phyloP scores from a whole-genome alignment of 2,329 filamentous ascomycete genomes.

The Xylariomycetidae sp. region DNA sequence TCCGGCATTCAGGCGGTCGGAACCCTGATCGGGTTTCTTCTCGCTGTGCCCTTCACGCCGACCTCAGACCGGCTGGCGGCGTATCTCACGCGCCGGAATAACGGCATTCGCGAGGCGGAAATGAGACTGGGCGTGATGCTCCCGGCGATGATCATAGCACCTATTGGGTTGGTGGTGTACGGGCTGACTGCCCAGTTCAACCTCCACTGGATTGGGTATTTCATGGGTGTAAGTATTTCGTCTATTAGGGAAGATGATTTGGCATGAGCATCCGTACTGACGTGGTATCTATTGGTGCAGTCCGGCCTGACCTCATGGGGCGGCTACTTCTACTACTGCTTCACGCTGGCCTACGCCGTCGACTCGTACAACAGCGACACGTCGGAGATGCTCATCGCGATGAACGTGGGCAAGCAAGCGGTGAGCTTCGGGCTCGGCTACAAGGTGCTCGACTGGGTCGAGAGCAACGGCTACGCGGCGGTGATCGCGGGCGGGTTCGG shows the following conservation, averaged over 20 bases:
- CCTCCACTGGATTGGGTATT: conserved; percentile 41
- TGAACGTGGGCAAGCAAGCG: conserved; percentile 52
- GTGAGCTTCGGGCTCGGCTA: conserved; percentile 48
- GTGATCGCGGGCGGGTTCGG: conserved; percentile 47
- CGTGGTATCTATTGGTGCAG: too few relatives aligned
- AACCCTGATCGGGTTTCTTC: conserved; percentile 30
- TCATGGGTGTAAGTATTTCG: too few relatives aligned
- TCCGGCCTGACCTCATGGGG: conserved; percentile 42
- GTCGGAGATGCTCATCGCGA: conserved; percentile 57
- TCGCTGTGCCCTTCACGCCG: conserved; percentile 30
- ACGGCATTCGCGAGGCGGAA: conserved; percentile 37
- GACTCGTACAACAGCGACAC: conserved; percentile 53
- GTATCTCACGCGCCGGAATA: conserved; percentile 31
- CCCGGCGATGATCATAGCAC: conserved; percentile 27
- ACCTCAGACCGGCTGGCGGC: conserved; percentile 33
- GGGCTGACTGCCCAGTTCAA: conserved; percentile 30
- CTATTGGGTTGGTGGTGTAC: conserved; percentile 33
- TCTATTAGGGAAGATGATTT: too few relatives aligned
- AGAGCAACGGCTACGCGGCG: conserved; percentile 40
- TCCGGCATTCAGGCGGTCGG: conserved; percentile 26
- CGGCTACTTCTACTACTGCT: conserved; percentile 50
- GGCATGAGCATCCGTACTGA: too few relatives aligned
- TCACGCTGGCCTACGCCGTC: conserved; percentile 55
- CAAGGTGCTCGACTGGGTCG: conserved; percentile 45
- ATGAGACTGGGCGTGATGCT: conserved; percentile 33